Conservation (phyloP, 73 alveolate species). For the Paramecium bursaria region DNA sequence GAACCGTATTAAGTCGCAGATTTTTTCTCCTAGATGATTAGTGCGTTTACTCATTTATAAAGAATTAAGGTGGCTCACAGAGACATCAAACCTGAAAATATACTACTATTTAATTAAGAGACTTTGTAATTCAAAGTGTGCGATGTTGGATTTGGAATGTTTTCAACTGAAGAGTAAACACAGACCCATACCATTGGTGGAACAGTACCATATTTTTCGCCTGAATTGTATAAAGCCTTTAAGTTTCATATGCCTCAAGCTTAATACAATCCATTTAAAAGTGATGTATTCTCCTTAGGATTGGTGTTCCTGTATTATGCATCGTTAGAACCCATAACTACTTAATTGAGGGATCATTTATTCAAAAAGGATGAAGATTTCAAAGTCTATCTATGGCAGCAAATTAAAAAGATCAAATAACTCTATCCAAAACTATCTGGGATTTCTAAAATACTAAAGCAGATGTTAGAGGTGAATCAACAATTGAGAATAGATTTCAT, state of each 20-base stretch:
- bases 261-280: conserved; percentile 37
- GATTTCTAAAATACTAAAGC: conserved; percentile 10
- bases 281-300: conserved; percentile 49
- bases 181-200: conserved; percentile 38
- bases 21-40: conserved; percentile 19
- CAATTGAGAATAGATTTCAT: conserved; percentile 1
- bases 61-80: conserved; percentile 38
- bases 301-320: conserved; percentile 30
- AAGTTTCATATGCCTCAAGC: conserved; percentile 1
- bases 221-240: conserved; percentile 28
- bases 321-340: not conserved
- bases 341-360: not conserved
- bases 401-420: conserved; percentile 5
- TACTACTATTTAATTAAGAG: conserved; percentile 24
- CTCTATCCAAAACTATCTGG: conserved; percentile 4
- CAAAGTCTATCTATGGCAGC: not conserved
- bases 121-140: conserved; percentile 21
- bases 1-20: conserved; percentile 48
- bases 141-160: conserved; percentile 58
- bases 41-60: conserved; percentile 22
- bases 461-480: conserved; percentile 12
- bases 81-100: conserved; percentile 57
- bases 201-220: conserved; percentile 24
- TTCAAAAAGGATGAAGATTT: not conserved
- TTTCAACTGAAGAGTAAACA: not conserved